These are phyloP conservation scores for Venustampulla echinocandica DNA, from an alignment of 495 filamentous ascomycete species.

Conservation along the genomic window DNA sequence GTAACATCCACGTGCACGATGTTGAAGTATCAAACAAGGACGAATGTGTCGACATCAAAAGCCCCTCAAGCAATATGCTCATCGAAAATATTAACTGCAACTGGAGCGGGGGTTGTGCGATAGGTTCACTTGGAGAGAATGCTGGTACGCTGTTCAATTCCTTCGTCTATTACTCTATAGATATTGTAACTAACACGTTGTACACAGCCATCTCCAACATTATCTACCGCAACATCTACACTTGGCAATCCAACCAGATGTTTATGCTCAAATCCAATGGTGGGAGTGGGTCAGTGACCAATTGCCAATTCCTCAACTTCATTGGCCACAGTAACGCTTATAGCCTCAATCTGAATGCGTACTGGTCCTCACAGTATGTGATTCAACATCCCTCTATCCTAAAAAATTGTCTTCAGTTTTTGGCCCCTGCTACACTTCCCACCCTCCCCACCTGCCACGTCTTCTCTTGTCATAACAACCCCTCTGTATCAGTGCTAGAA, in stretches of 20 bases:
- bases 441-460: no score
- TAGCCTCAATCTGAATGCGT: slow-evolving; percentile 39
- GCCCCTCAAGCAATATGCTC: slow-evolving; percentile 40
- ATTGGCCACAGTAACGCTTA: slow-evolving; percentile 39
- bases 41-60: slow-evolving; percentile 49
- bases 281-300: slow-evolving; percentile 33
- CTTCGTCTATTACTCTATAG: neutral
- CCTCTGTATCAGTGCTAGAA: no score
- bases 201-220: slow-evolving; percentile 34
- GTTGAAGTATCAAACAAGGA: slow-evolving; percentile 48
- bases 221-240: slow-evolving; percentile 44
- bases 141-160: slow-evolving; percentile 10
- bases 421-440: no score
- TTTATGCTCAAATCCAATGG: slow-evolving; percentile 54
- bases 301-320: slow-evolving; percentile 48
- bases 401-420: no score
- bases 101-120: slow-evolving; percentile 46
- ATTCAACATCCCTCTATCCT: no score
- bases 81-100: slow-evolving; percentile 52
- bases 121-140: slow-evolving; percentile 37
- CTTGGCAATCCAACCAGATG: slow-evolving; percentile 50
- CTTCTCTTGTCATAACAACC: no score
- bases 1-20: slow-evolving; percentile 42
- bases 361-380: slow-evolving; percentile 23
- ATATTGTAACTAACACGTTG: neutral